These are phyloP conservation scores for Cnidoscolus chayamansa DNA, from an alignment of 441 rosid species.

Conservation along the genomic window DNA sequence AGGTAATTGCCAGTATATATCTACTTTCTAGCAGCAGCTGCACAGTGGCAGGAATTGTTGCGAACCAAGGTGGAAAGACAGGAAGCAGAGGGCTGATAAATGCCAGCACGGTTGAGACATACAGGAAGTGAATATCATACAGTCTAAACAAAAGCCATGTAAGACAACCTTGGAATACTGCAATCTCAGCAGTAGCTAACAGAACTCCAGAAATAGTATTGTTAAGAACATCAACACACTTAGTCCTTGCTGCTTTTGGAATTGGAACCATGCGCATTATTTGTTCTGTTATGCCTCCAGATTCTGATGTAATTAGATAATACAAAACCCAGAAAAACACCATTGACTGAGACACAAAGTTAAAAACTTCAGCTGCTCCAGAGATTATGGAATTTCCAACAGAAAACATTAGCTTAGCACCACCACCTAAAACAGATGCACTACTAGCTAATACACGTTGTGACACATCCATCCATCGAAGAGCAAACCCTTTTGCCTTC, in stretches of 20 bases:
- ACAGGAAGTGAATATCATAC: slow-evolving; percentile 72
- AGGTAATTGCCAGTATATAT: slow-evolving; percentile 57
- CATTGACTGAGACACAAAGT: slow-evolving; percentile 76
- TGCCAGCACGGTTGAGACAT: slow-evolving; percentile 79
- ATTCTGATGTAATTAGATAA: slow-evolving; percentile 80
- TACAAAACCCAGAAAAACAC: slow-evolving; percentile 86
- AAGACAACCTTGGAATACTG: slow-evolving; percentile 89
- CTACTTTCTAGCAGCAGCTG: slow-evolving; percentile 69
- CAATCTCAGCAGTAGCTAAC: slow-evolving; percentile 87
- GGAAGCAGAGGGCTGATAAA: slow-evolving; percentile 75
- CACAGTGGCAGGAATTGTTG: slow-evolving; percentile 76
- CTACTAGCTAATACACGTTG: slow-evolving; percentile 63
- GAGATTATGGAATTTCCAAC: slow-evolving; percentile 61
- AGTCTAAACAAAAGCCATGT: slow-evolving; percentile 92
- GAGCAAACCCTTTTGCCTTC: slow-evolving; percentile 79
- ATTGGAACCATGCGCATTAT: slow-evolving; percentile 84
- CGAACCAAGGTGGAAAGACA: slow-evolving; percentile 81
- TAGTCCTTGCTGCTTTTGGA: slow-evolving; percentile 45
- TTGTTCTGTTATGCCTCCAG: slow-evolving; percentile 97
- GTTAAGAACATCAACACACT: slow-evolving; percentile 88
- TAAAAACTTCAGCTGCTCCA: slow-evolving; percentile 91
- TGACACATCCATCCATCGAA: slow-evolving; percentile 72
- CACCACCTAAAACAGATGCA: slow-evolving; percentile 69
- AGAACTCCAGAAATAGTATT: slow-evolving; percentile 84
- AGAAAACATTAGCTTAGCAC: slow-evolving; percentile 64